Percentiles rank a stretch among this genome's conserved stretches.
These are phyloP conservation scores for Allomyces macrogynus DNA, from an alignment of 192 early-diverging fungal species.

Conservation along the genomic window DNA sequence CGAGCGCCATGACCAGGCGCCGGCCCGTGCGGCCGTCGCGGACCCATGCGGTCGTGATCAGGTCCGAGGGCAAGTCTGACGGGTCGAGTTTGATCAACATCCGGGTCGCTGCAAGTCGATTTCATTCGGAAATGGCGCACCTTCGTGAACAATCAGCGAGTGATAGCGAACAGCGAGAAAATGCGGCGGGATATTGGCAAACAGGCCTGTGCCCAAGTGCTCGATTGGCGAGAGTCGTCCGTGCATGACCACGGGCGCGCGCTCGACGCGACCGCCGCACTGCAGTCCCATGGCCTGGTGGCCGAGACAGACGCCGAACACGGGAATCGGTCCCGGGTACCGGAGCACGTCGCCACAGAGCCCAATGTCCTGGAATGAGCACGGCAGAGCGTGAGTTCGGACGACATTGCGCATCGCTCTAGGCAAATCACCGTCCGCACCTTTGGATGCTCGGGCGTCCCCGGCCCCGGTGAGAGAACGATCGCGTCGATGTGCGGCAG, in stretches of 20 bases:
- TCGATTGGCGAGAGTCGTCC: conserved; percentile 45
- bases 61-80: conserved; percentile 31
- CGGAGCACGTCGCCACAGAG: conserved; percentile 38
- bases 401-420: too few species aligned
- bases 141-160: conserved; percentile 49
- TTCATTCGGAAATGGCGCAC: conserved; percentile 9
- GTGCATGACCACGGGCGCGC: conserved; percentile 54
- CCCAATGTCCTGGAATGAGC: conserved; percentile 52
- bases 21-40: neutral
- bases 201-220: conserved; percentile 23
- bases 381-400: neutral
- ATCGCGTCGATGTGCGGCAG: conserved; percentile 70
- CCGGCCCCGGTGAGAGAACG: conserved; percentile 87
- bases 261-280: conserved; percentile 42
- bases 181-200: conserved; percentile 33
- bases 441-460: conserved; percentile 40
- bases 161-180: conserved; percentile 80
- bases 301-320: conserved; percentile 84
- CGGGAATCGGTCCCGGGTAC: conserved; percentile 28
- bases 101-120: neutral
- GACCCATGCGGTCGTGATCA: conserved; percentile 43
- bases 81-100: neutral
- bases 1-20: conserved; percentile 50
- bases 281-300: conserved; percentile 66
- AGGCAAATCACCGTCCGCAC: neutral